phyloP scores from a whole-genome alignment of 148 eudicot genomes.

The Diospyros kaki region DNA sequence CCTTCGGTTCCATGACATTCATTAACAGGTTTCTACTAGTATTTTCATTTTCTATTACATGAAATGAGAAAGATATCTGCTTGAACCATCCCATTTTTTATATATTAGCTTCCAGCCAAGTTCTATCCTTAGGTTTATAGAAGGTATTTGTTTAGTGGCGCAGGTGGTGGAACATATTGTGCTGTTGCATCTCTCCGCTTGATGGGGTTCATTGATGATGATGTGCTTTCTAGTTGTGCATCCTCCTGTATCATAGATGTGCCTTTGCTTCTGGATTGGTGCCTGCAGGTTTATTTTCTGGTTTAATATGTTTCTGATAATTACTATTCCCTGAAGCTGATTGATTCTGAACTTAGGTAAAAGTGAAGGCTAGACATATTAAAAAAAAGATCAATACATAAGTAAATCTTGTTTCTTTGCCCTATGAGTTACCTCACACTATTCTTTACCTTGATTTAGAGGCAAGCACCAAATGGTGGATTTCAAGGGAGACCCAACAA shows the following conservation, averaged over 20 bases:
- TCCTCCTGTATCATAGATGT: slow-evolving; percentile 49
- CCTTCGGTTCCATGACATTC: not conserved
- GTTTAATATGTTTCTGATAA: not conserved
- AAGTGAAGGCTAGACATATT: not conserved
- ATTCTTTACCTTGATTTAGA: slow-evolving; percentile 35
- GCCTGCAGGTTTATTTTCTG: slow-evolving; percentile 57
- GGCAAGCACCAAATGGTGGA: slow-evolving; percentile 86
- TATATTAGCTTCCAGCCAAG: no score
- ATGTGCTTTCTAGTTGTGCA: slow-evolving; percentile 35
- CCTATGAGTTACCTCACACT: no score
- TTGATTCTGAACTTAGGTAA: not conserved
- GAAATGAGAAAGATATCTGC: not conserved
- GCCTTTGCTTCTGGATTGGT: slow-evolving; percentile 80
- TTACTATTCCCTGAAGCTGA: not conserved
- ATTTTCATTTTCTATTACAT: not conserved
- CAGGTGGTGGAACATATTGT: slow-evolving; percentile 99
- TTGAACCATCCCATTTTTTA: not conserved
- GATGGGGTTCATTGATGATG: slow-evolving; percentile 83
- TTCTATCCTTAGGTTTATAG: slow-evolving; percentile 18
- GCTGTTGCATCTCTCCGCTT: slow-evolving; percentile 87
- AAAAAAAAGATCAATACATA: no score
- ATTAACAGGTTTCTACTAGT: not conserved
- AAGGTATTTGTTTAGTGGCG: slow-evolving; percentile 48
- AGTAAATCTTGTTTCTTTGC: not conserved
- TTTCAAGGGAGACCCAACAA: slow-evolving; percentile 83